phyloP scores from a whole-genome alignment of 441 rosid species.

The Eutrema salsugineum region DNA sequence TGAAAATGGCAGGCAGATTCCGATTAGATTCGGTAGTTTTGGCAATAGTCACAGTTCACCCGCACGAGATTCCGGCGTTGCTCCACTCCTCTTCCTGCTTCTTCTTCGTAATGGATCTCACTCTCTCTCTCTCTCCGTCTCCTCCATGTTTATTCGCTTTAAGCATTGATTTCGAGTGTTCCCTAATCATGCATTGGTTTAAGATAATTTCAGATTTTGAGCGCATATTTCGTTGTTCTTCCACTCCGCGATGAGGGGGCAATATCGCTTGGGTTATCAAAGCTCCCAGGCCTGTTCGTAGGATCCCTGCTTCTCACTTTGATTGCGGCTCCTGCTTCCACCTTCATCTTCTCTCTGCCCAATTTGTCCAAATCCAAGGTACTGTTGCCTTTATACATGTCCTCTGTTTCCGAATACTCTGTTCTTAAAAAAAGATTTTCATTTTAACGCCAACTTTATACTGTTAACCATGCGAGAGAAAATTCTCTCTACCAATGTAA shows the following conservation, averaged over 20 bases:
- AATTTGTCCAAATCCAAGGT: constrained; percentile 82
- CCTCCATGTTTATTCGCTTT: not conserved
- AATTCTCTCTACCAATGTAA: too few relatives aligned
- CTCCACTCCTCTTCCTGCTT: constrained; percentile 76
- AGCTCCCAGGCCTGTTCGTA: constrained; percentile 67
- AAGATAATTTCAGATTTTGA: constrained; percentile 65
- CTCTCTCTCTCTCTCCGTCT: not conserved
- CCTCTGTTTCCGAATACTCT: not conserved
- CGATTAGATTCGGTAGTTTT: constrained; percentile 58
- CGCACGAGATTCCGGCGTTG: constrained; percentile 70
- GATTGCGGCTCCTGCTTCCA: constrained; percentile 86
- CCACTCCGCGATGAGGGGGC: constrained; percentile 93
- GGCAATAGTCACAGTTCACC: constrained; percentile 62
- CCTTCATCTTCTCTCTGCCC: constrained; percentile 76
- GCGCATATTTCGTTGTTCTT: constrained; percentile 85
- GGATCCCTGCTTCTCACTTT: constrained; percentile 81
- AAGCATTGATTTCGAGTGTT: not conserved
- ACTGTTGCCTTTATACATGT: not conserved
- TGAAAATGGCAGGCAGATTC: constrained; percentile 20
- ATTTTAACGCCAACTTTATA: not conserved
- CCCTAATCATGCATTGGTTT: not conserved
- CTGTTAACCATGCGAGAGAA: not conserved
- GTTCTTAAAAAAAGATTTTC: too few relatives aligned
- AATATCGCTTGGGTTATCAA: constrained; percentile 75
- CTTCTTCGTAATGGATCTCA: constrained; percentile 65